Conservation (phyloP, 2,329 filamentous ascomycete genomes). For the Talaromyces sp. region DNA sequence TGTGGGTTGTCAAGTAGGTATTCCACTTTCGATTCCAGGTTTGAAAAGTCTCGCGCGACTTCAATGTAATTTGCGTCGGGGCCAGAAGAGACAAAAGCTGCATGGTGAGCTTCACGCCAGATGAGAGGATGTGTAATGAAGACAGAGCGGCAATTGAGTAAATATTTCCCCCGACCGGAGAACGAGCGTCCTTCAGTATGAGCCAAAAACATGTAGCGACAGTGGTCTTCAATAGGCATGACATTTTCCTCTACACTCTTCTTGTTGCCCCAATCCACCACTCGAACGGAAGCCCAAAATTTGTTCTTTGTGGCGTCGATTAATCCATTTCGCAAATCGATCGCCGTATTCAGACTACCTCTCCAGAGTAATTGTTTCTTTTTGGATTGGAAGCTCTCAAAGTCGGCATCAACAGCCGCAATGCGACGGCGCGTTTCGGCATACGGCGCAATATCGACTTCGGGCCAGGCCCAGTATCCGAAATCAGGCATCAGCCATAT, state of each 20-base stretch:
- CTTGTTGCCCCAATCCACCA: slow-evolving; percentile 42
- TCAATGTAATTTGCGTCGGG: slow-evolving; percentile 51
- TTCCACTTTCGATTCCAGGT: slow-evolving; percentile 47
- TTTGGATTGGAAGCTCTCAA: slow-evolving; percentile 36
- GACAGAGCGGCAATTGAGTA: slow-evolving; percentile 52
- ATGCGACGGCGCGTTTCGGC: slow-evolving; percentile 42
- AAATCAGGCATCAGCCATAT: slow-evolving; percentile 55
- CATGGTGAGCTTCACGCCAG: slow-evolving; percentile 51
- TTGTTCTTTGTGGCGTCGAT: slow-evolving; percentile 38
- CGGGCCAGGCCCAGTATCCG: slow-evolving; percentile 54
- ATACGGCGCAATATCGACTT: slow-evolving; percentile 46
- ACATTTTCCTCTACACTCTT: slow-evolving; percentile 41
- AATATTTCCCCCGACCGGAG: slow-evolving; percentile 53
- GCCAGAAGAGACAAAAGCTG: slow-evolving; percentile 44
- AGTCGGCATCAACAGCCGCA: slow-evolving; percentile 35
- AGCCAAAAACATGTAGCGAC: slow-evolving; percentile 53
- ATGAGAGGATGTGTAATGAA: slow-evolving; percentile 48
- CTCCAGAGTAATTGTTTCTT: slow-evolving; percentile 50
- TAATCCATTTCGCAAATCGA: slow-evolving; percentile 38
- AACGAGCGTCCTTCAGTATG: slow-evolving; percentile 55
- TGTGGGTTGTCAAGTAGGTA: slow-evolving; percentile 44
- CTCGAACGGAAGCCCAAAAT: slow-evolving; percentile 47
- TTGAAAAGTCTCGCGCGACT: slow-evolving; percentile 54
- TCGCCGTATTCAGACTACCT: slow-evolving; percentile 41
- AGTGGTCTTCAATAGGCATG: slow-evolving; percentile 52